Base-by-base conservation (phyloP, 2,329 filamentous ascomycete genomes). In the Colletotrichum sp. region DNA sequence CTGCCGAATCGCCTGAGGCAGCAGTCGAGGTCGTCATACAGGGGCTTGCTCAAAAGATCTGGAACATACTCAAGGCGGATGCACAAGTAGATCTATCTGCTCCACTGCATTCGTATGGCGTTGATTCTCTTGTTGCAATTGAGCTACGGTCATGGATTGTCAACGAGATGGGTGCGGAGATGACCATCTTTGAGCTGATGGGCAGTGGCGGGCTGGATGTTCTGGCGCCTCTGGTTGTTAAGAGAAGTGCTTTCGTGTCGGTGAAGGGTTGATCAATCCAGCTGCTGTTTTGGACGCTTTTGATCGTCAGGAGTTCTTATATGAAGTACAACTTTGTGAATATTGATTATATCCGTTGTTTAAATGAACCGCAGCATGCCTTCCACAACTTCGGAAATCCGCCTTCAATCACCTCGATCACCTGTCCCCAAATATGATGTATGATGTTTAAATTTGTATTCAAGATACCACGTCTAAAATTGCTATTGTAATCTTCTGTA, bases 121-220 rank as follows among this genome's bases (percentile, higher is more conserved):
- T 71, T 28, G 59, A 71, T 28, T 71, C 68, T 16, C 28, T 71
- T n/a, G 68, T 65, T 13, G 68, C 68, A 13, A 30, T 71, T 13
- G 68, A 71, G 43, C 16, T 71, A 9, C 36, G 68, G 26, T 65
- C 64, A 36, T 65, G 28, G 26, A 28, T 60, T 60, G 57, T 30
- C 28, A 60, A 30, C 57, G 57, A 68, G 32, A 59, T 48, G 30
- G 52, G 66, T 8, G 55, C 52, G 13, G 39, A 48, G 6, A 13
- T 68, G 18, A 24, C 66, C 16, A 52, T 68, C 57, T 60, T 60
- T 28, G 57, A 60, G 16, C 16, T 60, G 26, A 60, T 60, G 57
- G 57, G 57, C 57, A 60, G 28, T 30, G 28, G 28, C 16, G 28
- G 57, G 26, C 16, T 60, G 9, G 57, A 60, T 28, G 57, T 60